Percentiles rank a stretch among this genome's conserved stretches.
These are phyloP conservation scores for Fusarium pilosicola DNA, from an alignment of 2,329 filamentous ascomycete species.

Conservation along the genomic window DNA sequence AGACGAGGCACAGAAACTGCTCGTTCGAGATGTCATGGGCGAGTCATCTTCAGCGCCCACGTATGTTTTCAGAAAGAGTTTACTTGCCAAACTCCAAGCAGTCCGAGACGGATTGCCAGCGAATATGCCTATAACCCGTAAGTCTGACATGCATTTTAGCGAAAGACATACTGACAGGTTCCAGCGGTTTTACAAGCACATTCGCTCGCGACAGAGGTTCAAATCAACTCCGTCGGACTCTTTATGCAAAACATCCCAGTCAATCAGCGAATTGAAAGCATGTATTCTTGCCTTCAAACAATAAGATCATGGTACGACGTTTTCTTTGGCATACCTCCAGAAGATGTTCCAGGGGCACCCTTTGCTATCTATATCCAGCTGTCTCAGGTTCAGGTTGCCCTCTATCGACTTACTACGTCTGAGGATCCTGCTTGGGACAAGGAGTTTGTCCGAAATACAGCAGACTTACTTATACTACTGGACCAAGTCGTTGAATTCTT, in stretches of 20 bases:
- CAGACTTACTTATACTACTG: slow-evolving; percentile 50
- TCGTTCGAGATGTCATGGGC: slow-evolving; percentile 46
- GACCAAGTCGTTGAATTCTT: slow-evolving; percentile 50
- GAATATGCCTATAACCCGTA: slow-evolving; percentile 43
- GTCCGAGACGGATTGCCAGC: slow-evolving; percentile 41
- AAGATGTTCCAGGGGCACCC: slow-evolving; percentile 47
- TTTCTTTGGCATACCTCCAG: slow-evolving; percentile 47
- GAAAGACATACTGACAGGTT: slow-evolving; percentile 3
- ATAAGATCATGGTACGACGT: slow-evolving; percentile 51
- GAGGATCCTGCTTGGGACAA: slow-evolving; percentile 56
- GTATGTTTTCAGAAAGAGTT: slow-evolving; percentile 47
- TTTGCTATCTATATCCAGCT: slow-evolving; percentile 50
- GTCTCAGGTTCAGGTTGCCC: slow-evolving; percentile 49
- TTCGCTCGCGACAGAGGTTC: slow-evolving; percentile 45
- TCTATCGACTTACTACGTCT: slow-evolving; percentile 53
- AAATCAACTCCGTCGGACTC: slow-evolving; percentile 48
- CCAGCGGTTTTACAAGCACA: slow-evolving; percentile 47
- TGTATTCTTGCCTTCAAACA: slow-evolving; percentile 51
- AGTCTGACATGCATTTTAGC: slow-evolving; percentile 6
- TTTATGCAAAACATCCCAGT: slow-evolving; percentile 48
- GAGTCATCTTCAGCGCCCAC: slow-evolving; percentile 44
- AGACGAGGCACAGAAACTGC: slow-evolving; percentile 51
- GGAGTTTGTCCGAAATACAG: slow-evolving; percentile 48
- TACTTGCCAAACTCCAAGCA: slow-evolving; percentile 44
- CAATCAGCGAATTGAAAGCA: slow-evolving; percentile 46